phyloP scores from a whole-genome alignment of 169 alveolate genomes.

The Eimeria praecox region DNA sequence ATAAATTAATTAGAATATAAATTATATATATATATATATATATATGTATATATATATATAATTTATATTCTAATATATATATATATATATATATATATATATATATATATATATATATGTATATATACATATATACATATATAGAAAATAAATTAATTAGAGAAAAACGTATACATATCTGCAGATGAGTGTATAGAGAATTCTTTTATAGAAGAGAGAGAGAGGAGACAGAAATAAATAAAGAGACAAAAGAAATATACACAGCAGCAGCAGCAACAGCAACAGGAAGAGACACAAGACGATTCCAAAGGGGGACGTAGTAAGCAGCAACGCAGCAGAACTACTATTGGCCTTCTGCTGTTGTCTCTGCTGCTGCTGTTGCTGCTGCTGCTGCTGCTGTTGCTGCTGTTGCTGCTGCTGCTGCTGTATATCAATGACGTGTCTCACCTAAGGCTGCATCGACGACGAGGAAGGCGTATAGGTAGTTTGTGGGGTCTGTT shows the following conservation, averaged over 20 bases:
- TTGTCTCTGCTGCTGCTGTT: not conserved
- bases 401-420: constrained; percentile 18
- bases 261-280: not conserved
- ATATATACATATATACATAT: too few relatives aligned
- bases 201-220: too few relatives aligned
- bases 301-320: too few relatives aligned
- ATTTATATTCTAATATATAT: too few relatives aligned
- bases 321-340: not conserved
- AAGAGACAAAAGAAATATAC: not conserved
- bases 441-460: constrained; percentile 51
- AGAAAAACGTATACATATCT: too few relatives aligned
- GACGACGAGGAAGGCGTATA: constrained; percentile 8
- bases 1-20: not conserved
- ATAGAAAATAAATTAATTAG: too few relatives aligned
- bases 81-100: not conserved
- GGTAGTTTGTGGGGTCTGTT: not conserved
- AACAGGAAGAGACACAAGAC: too few relatives aligned
- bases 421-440: not conserved
- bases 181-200: too few relatives aligned
- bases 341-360: not conserved
- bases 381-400: constrained; percentile 29
- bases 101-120: too few relatives aligned
- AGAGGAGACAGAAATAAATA: not conserved
- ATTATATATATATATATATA: not conserved
- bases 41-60: not conserved